phyloP scores from a whole-genome alignment of 192 early-diverging fungal genomes.

The Haplosporangium gracile region DNA sequence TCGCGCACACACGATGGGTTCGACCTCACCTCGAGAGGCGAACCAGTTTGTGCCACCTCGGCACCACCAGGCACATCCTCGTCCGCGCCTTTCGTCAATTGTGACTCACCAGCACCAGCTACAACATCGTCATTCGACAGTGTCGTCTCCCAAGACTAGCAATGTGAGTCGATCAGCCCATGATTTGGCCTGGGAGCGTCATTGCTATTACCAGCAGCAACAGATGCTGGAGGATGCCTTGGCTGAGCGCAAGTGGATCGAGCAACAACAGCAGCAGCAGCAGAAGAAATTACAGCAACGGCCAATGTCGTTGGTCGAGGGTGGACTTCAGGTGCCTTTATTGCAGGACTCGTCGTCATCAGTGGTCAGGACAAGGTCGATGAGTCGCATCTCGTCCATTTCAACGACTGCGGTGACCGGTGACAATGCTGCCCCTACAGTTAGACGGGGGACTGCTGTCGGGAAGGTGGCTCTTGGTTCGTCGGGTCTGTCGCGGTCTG shows the following conservation, averaged over 20 bases:
- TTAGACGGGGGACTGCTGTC: background rate
- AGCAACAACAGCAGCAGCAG: constrained; percentile 1
- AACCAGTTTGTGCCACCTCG: background rate
- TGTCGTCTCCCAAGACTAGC: background rate
- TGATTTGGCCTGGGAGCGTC: constrained; percentile 53
- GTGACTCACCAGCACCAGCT: background rate
- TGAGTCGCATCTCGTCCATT: background rate
- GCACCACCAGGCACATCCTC: background rate
- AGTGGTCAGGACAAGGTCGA: background rate
- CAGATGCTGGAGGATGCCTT: constrained; percentile 32
- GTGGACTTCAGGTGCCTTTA: background rate
- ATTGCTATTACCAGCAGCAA: constrained; percentile 49
- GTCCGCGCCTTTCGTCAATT: background rate
- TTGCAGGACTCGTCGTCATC: background rate
- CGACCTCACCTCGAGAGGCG: background rate
- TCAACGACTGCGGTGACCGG: background rate
- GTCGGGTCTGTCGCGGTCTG: background rate
- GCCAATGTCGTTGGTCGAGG: background rate
- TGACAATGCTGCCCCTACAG: background rate
- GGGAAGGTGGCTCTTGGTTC: background rate
- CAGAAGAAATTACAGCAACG: background rate
- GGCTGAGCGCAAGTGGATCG: constrained; percentile 23
- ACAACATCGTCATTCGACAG: background rate
- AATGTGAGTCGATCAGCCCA: constrained; percentile 14
- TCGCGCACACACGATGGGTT: background rate